A percentile compares a stretch with the other conserved stretches of the same genome.
Conservation (phyloP, 2,329 filamentous ascomycete genomes). For the Aspergillus fumigatus region DNA sequence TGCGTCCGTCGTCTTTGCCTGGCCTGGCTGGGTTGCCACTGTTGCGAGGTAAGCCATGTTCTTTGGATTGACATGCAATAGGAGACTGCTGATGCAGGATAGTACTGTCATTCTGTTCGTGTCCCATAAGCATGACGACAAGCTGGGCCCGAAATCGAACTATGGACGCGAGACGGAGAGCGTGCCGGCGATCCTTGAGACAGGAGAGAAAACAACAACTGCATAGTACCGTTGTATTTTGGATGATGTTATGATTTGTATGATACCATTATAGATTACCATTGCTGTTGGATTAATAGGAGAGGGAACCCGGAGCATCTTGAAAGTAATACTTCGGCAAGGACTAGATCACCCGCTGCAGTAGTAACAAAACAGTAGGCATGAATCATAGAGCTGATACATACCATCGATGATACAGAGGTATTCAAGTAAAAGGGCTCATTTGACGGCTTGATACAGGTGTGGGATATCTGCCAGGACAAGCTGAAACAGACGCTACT, state of each 20-base stretch:
- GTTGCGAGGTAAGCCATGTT: conserved; percentile 33
- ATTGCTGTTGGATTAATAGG: neutral
- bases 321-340: too few relatives aligned
- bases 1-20: conserved; percentile 50
- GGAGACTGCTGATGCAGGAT: neutral
- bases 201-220: neutral
- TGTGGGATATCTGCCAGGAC: too few relatives aligned
- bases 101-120: conserved; percentile 26
- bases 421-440: too few relatives aligned
- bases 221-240: too few relatives aligned
- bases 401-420: too few relatives aligned
- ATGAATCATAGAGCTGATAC: too few relatives aligned
- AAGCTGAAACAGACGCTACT: too few relatives aligned
- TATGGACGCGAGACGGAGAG: neutral
- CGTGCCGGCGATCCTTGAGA: neutral
- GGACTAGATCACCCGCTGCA: too few relatives aligned
- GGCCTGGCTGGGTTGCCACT: conserved; percentile 49
- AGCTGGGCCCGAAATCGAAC: conserved; percentile 11
- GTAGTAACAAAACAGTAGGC: too few relatives aligned
- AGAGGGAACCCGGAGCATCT: neutral
- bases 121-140: conserved; percentile 32
- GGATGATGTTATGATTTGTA: too few relatives aligned
- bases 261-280: too few relatives aligned
- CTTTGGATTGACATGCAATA: conserved; percentile 9
- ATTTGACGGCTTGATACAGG: too few relatives aligned